Conservation (phyloP, 148 eudicot genomes). For the Polygonum maritimum region DNA sequence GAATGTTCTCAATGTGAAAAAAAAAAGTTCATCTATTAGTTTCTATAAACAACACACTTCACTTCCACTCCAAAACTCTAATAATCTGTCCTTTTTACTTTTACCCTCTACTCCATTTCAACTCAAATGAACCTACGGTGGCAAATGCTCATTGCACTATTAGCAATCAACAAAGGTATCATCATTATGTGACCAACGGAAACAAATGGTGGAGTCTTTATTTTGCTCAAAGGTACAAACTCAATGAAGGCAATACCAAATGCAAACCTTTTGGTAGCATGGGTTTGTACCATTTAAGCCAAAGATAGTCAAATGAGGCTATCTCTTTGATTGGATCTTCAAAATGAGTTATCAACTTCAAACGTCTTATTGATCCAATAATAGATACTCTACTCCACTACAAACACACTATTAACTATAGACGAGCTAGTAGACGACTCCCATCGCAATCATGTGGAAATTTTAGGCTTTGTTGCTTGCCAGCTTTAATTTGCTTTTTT, state of each 20-base stretch:
- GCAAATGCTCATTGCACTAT: background rate
- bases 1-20: no score
- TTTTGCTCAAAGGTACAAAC: background rate
- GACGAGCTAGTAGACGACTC: background rate
- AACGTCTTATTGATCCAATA: background rate
- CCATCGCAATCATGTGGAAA: background rate
- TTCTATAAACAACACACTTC: no score
- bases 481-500: background rate
- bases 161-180: background rate
- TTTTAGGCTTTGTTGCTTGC: slow-evolving; percentile 1
- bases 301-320: slow-evolving; percentile 9
- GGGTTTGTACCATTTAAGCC: background rate
- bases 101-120: background rate
- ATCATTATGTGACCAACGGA: background rate
- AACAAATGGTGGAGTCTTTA: background rate
- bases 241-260: background rate
- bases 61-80: no score
- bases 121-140: background rate
- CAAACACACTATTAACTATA: background rate
- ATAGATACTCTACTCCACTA: slow-evolving; percentile 2
- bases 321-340: slow-evolving; percentile 6
- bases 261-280: background rate
- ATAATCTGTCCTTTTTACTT: no score
- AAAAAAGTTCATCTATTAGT: no score
- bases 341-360: slow-evolving; percentile 6